Conservation (phyloP, 768 basidiomycete species). For the Trametes coccinea region DNA sequence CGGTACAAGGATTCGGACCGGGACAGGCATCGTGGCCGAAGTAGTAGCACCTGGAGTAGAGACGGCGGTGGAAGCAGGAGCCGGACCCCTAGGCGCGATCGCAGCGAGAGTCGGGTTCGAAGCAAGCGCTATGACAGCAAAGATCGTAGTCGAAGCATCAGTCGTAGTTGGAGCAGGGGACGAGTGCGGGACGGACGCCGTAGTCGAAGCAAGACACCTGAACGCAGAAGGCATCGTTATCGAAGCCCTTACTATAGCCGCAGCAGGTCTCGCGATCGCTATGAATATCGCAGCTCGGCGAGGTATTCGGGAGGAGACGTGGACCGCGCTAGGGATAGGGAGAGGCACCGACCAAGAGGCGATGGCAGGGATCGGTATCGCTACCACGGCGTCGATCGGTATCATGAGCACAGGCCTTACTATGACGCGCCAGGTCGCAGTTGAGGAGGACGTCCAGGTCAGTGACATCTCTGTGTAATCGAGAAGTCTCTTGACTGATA, state of each 20-base stretch:
- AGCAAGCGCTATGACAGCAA: neutral
- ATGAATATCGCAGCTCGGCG: neutral
- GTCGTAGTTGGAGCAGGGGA: neutral
- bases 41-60: constrained; percentile 1
- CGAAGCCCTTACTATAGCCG: neutral
- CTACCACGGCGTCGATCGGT: neutral
- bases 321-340: neutral
- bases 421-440: neutral
- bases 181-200: neutral
- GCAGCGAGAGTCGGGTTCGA: no score
- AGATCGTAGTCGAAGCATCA: neutral
- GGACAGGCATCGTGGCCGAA: neutral
- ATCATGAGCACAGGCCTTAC: neutral
- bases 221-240: neutral
- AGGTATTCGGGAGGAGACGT: neutral
- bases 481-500: neutral
- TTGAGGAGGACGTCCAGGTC: neutral
- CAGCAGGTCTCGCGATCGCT: neutral
- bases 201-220: neutral
- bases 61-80: neutral
- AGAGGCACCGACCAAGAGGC: neutral
- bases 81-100: neutral
- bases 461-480: neutral
- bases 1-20: neutral
- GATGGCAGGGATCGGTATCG: neutral